phyloP scores from a whole-genome alignment of 305 asterid species.

The Solanum aculeatissimum region DNA sequence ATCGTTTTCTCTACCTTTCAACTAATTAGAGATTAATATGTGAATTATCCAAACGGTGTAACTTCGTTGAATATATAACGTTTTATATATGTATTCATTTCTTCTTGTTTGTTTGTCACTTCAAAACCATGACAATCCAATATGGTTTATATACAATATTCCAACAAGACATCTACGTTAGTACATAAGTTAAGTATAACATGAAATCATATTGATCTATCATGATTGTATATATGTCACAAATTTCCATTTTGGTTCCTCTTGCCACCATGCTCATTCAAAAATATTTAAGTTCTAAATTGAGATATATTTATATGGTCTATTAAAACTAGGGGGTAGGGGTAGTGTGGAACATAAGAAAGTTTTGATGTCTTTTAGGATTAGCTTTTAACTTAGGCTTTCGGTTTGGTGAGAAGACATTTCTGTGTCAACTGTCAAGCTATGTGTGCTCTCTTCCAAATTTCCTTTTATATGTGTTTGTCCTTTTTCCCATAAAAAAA shows the following conservation, averaged over 20 bases:
- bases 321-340: not conserved
- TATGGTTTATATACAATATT: not conserved
- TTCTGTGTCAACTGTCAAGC: slow-evolving; percentile 10
- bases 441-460: slow-evolving; percentile 1
- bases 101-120: not conserved
- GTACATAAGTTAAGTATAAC: not conserved
- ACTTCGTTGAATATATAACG: not conserved
- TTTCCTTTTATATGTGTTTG: slow-evolving; percentile 2
- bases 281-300: too few species aligned
- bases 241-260: too few species aligned
- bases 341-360: not conserved
- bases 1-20: not conserved
- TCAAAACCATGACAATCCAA: not conserved
- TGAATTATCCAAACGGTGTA: not conserved
- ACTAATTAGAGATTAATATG: not conserved
- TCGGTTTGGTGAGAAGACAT: slow-evolving; percentile 31
- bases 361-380: not conserved
- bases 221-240: not conserved
- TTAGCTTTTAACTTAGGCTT: slow-evolving; percentile 19
- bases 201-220: not conserved
- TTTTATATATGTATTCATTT: not conserved
- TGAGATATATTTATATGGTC: too few species aligned
- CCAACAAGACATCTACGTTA: not conserved
- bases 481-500: slow-evolving; percentile 5
- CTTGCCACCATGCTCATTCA: too few species aligned